Evolutionary conservation across 768 basidiomycete species (phyloP).

Genomic region (Tylopilus felleus): DNA sequence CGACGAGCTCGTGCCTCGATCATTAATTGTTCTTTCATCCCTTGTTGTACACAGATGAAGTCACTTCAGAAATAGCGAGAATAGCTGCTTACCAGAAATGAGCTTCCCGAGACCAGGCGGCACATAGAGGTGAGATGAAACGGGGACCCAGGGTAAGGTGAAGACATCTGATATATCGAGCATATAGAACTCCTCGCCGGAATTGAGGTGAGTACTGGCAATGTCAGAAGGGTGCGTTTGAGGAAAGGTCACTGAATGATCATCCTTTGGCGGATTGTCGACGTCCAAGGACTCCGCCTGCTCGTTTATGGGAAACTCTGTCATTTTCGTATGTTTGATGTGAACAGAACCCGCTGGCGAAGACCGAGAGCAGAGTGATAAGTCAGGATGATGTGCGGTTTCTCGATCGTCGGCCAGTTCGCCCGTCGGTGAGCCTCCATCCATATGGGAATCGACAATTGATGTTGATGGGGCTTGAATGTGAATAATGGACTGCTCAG

Average conservation of each 20-base stretch:
- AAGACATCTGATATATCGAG: slow-evolving; percentile 34
- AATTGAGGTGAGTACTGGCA: background rate
- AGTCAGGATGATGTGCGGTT: background rate
- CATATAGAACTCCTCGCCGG: slow-evolving; percentile 31
- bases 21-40: slow-evolving; percentile 35
- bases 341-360: background rate
- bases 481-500: background rate
- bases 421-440: background rate
- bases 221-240: background rate
- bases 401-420: background rate
- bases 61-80: background rate
- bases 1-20: slow-evolving; percentile 32
- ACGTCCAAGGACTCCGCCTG: background rate
- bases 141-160: slow-evolving; percentile 33
- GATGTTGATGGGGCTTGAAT: background rate
- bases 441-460: background rate
- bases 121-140: slow-evolving; percentile 30
- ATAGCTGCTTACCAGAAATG: slow-evolving; percentile 29
- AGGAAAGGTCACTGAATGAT: background rate
- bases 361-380: background rate
- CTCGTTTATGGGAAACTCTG: background rate
- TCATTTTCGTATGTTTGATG: background rate
- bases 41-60: slow-evolving; percentile 7
- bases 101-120: slow-evolving; percentile 35
- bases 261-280: background rate